Conservation (phyloP, 768 basidiomycete genomes). For the Trametes elegans region DNA sequence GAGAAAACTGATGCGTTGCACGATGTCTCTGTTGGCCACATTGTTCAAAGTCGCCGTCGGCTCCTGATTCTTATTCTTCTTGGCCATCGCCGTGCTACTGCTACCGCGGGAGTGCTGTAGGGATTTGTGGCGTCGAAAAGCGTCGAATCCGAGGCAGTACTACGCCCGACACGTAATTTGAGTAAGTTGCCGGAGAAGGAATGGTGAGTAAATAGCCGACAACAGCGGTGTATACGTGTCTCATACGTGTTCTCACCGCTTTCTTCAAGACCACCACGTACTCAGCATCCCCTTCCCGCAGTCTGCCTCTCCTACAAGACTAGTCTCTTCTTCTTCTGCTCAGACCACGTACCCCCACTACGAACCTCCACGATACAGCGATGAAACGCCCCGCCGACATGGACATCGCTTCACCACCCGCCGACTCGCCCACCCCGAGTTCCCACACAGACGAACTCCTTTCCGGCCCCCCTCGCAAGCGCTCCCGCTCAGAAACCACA, state of each 20-base stretch:
- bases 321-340: conserved; percentile 21
- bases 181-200: conserved; percentile 2
- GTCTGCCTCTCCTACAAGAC: conserved; percentile 28
- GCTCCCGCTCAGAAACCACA: conserved; percentile 58
- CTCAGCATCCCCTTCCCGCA: conserved; percentile 22
- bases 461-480: conserved; percentile 67
- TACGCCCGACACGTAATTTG: conserved; percentile 3
- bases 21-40: conserved; percentile 67
- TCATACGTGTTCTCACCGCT: conserved; percentile 19
- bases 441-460: conserved; percentile 17
- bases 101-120: too few species aligned
- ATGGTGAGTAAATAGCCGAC: conserved; percentile 20
- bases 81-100: conserved; percentile 50
- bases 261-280: conserved; percentile 30
- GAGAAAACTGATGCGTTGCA: conserved; percentile 83
- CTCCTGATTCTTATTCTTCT: conserved; percentile 56
- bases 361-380: conserved; percentile 18
- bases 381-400: conserved; percentile 31
- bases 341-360: conserved; percentile 19
- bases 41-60: conserved; percentile 49
- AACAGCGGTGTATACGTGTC: conserved; percentile 28
- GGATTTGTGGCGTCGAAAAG: too few species aligned
- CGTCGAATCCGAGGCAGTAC: not conserved
- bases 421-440: conserved; percentile 22
- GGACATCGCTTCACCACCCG: conserved; percentile 23